Conservation (phyloP, 768 basidiomycete genomes). For the Russula abietina region DNA sequence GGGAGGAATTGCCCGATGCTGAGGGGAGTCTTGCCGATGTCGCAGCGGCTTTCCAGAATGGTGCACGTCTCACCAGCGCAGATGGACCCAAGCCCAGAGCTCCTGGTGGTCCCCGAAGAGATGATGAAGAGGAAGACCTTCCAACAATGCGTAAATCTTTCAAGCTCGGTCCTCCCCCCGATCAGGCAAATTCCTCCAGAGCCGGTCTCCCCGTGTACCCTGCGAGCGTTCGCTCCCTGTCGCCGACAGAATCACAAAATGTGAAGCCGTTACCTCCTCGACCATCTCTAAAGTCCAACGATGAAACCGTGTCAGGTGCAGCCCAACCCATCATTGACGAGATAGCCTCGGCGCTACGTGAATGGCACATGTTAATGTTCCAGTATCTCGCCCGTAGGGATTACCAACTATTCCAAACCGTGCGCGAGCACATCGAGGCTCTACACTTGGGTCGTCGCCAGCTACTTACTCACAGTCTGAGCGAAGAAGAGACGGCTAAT, state of each 20-base stretch:
- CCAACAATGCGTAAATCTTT: slow-evolving; percentile 50
- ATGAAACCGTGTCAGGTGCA: slow-evolving; percentile 81
- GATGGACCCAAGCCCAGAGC: slow-evolving; percentile 40
- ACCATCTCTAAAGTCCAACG: slow-evolving; percentile 90
- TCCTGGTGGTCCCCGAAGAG: slow-evolving; percentile 55
- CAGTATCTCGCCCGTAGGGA: slow-evolving; percentile 85
- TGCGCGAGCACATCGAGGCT: slow-evolving; percentile 84
- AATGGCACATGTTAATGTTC: slow-evolving; percentile 93
- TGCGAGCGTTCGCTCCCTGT: slow-evolving; percentile 58
- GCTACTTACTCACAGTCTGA: slow-evolving; percentile 80
- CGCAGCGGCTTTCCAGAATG: slow-evolving; percentile 46
- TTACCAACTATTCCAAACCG: slow-evolving; percentile 81
- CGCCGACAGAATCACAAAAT: slow-evolving; percentile 58
- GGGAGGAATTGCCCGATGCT: slow-evolving; percentile 82
- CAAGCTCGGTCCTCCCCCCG: slow-evolving; percentile 66
- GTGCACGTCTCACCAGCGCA: slow-evolving; percentile 32
- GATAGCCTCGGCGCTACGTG: slow-evolving; percentile 91
- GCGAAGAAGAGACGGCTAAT: slow-evolving; percentile 75
- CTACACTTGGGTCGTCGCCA: slow-evolving; percentile 90
- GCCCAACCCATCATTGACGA: slow-evolving; percentile 92
- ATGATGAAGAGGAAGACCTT: slow-evolving; percentile 61
- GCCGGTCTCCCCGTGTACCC: slow-evolving; percentile 69
- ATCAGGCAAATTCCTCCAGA: slow-evolving; percentile 67
- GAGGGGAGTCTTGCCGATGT: slow-evolving; percentile 79
- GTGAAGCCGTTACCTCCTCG: slow-evolving; percentile 79